A percentile compares a stretch with the other conserved stretches of the same genome.
Conservation (phyloP, 805 yeast genomes). For the Zygosaccharomyces lentus region DNA sequence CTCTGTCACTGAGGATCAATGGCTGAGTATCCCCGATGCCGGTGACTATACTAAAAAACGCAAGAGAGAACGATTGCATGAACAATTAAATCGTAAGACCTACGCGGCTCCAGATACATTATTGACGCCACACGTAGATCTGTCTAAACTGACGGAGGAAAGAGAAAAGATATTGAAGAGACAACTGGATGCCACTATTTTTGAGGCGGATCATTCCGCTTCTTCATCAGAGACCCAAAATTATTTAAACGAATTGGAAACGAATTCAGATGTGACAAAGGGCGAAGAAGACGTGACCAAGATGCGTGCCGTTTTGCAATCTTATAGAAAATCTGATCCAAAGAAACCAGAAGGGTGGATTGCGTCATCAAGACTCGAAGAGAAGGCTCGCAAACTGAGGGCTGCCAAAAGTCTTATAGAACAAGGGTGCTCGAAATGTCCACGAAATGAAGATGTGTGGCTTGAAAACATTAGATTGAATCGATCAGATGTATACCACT, state of each 20-base stretch:
- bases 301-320: constrained; percentile 56
- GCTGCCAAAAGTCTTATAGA: constrained; percentile 58
- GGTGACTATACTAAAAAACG: constrained; percentile 80
- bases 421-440: constrained; percentile 72
- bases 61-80: constrained; percentile 61
- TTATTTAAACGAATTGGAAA: constrained; percentile 40
- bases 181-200: constrained; percentile 44
- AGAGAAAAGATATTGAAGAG: constrained; percentile 54
- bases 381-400: constrained; percentile 49
- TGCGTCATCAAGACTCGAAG: constrained; percentile 77
- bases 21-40: constrained; percentile 83
- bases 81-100: constrained; percentile 59
- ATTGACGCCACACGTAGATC: constrained; percentile 40
- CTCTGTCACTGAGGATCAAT: constrained; percentile 59
- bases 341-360: constrained; percentile 76
- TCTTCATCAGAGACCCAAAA: constrained; percentile 37
- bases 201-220: constrained; percentile 10
- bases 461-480: constrained; percentile 69
- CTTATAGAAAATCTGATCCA: constrained; percentile 70
- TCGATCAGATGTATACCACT: constrained; percentile 37
- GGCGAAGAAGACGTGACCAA: constrained; percentile 49
- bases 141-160: constrained; percentile 57
- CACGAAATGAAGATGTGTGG: constrained; percentile 73
- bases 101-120: constrained; percentile 82
- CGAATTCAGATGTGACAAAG: constrained; percentile 5